Conservation (phyloP, 2,329 filamentous ascomycete genomes). For the Grosmannia huntii region DNA sequence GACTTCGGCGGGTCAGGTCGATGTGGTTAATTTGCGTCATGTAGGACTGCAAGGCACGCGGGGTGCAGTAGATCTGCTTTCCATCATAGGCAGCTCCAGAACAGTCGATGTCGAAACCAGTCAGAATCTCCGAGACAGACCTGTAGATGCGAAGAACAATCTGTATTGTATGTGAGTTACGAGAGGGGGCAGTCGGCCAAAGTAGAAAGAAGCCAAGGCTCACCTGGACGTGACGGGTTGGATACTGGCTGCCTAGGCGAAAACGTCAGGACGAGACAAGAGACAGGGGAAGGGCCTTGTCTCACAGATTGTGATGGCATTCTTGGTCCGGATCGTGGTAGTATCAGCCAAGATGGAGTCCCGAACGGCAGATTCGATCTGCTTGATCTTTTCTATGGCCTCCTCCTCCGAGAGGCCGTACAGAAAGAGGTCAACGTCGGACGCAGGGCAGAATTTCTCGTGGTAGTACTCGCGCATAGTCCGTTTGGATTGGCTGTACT, state of each 20-base stretch:
- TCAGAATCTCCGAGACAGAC: conserved; percentile 70
- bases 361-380: conserved; percentile 63
- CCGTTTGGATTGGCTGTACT: conserved; percentile 49
- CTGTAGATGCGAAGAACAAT: conserved; percentile 80
- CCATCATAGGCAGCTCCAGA: conserved; percentile 73
- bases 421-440: conserved; percentile 77
- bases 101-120: conserved; percentile 80
- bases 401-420: conserved; percentile 68
- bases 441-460: conserved; percentile 66
- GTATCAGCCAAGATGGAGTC: conserved; percentile 73
- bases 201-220: not conserved
- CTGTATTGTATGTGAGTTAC: conserved; percentile 22
- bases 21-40: conserved; percentile 74
- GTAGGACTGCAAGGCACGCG: conserved; percentile 64
- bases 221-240: conserved; percentile 61
- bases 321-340: conserved; percentile 73
- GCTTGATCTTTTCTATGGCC: conserved; percentile 70
- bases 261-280: too few species aligned
- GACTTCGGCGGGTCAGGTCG: conserved; percentile 66
- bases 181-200: not conserved
- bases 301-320: conserved; percentile 66
- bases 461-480: conserved; percentile 64
- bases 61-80: conserved; percentile 64
- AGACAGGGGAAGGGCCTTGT: too few species aligned
- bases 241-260: conserved; percentile 58